Percentiles rank a stretch among this genome's conserved stretches.
Conservation (phyloP, 1,284 basidiomycete genomes). For the Caloboletus inedulis region DNA sequence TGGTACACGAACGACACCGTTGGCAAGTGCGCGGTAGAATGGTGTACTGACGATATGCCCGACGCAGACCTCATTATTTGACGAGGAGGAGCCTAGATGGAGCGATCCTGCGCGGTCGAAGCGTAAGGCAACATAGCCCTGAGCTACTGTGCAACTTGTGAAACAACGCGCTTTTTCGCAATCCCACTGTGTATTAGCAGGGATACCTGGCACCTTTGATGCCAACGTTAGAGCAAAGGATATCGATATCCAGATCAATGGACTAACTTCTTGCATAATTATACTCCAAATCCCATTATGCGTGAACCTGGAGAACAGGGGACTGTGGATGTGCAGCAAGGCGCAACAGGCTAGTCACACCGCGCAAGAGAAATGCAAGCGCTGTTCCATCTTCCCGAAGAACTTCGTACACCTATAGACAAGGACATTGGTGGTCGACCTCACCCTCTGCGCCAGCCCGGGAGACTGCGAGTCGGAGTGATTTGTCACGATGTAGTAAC, state of each 20-base stretch:
- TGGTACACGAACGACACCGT: neutral
- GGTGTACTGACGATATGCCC: neutral
- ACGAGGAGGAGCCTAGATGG: neutral
- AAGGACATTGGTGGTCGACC: too few relatives aligned
- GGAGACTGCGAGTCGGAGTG: too few relatives aligned
- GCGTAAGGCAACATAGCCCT: neutral
- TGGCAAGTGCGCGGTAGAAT: neutral
- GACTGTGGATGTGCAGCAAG: neutral
- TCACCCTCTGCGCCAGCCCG: too few relatives aligned
- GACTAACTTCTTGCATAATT: neutral
- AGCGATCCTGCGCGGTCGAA: conserved; percentile 1
- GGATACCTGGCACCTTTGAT: neutral
- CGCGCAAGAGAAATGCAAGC: neutral
- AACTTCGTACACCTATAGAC: conserved; percentile 1
- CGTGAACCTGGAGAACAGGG: neutral
- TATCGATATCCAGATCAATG: neutral
- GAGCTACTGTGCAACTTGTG: neutral
- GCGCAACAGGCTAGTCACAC: neutral
- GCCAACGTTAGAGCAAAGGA: neutral
- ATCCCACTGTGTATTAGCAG: neutral
- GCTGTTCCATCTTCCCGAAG: neutral
- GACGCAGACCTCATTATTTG: neutral
- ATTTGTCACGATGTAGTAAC: neutral
- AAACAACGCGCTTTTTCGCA: conserved; percentile 1
- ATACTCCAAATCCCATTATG: neutral